These are phyloP conservation scores for Penicillium macrosclerotiorum DNA, from an alignment of 495 filamentous ascomycete genomes.

Conservation along the genomic window DNA sequence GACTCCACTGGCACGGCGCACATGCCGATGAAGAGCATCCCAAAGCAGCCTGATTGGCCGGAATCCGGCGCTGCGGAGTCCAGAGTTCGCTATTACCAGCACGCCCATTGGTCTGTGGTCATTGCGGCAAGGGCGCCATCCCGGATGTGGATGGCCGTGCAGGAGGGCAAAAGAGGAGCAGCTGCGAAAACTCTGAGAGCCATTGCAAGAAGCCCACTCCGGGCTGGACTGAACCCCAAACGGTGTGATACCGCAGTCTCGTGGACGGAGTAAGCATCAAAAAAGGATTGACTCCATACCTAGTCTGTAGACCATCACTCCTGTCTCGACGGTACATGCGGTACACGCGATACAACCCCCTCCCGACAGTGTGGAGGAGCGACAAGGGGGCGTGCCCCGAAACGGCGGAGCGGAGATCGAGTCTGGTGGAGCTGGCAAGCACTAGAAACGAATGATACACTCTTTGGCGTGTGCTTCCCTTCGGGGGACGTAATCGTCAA, in stretches of 20 bases:
- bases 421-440: neutral
- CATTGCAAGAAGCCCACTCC: no score
- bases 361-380: no score
- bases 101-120: conserved; percentile 10
- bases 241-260: no score
- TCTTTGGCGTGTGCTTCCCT: no score
- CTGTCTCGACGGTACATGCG: no score
- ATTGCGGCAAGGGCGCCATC: conserved; percentile 20
- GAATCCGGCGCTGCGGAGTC: conserved; percentile 2
- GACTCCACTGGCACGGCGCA: conserved; percentile 17
- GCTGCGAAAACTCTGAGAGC: conserved; percentile 1
- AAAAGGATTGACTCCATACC: no score
- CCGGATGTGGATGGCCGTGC: conserved; percentile 24
- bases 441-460: neutral
- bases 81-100: conserved; percentile 11
- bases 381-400: conserved; percentile 4
- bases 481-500: no score
- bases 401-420: conserved; percentile 12
- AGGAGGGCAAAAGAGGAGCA: conserved; percentile 12
- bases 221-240: no score
- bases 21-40: conserved; percentile 25
- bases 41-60: conserved; percentile 28
- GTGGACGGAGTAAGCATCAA: no score
- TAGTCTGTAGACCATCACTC: no score
- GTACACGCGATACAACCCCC: no score